phyloP scores from a whole-genome alignment of 345 rosid species.

The Pugionium dolabratum region DNA sequence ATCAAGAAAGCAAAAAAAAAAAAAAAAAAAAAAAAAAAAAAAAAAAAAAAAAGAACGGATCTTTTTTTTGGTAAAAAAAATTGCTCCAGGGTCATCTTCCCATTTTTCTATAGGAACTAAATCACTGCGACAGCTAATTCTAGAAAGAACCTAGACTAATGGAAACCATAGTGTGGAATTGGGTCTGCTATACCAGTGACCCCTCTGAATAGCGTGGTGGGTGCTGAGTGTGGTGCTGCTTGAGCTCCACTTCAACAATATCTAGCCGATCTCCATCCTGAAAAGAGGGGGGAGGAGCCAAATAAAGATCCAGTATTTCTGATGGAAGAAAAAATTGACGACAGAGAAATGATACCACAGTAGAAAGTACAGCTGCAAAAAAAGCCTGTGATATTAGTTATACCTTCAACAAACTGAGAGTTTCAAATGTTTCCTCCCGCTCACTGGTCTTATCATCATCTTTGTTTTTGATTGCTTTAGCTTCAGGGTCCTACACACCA shows the following conservation, averaged over 20 bases:
- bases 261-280: conserved; percentile 66
- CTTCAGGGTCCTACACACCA: conserved; percentile 64
- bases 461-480: conserved; percentile 53
- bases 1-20: neutral
- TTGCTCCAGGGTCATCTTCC: conserved; percentile 23
- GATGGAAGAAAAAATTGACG: conserved; percentile 6
- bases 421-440: conserved; percentile 53
- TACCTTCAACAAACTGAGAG: conserved; percentile 69
- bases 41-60: neutral
- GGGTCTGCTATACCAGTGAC: conserved; percentile 62
- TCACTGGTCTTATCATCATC: conserved; percentile 47
- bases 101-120: neutral
- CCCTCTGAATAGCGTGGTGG: conserved; percentile 90
- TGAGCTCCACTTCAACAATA: conserved; percentile 56
- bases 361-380: conserved; percentile 1
- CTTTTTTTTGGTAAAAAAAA: neutral
- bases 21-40: neutral
- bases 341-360: conserved; percentile 18
- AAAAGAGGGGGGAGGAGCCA: conserved; percentile 19
- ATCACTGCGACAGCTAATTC: neutral
- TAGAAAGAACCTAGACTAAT: conserved; percentile 4
- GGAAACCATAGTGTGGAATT: conserved; percentile 14
- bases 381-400: conserved; percentile 16
- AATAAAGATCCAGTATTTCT: conserved; percentile 9
- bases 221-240: conserved; percentile 81